Base-by-base conservation (phyloP, 1,284 basidiomycete species). In the Microbotryomycetes sp. region DNA sequence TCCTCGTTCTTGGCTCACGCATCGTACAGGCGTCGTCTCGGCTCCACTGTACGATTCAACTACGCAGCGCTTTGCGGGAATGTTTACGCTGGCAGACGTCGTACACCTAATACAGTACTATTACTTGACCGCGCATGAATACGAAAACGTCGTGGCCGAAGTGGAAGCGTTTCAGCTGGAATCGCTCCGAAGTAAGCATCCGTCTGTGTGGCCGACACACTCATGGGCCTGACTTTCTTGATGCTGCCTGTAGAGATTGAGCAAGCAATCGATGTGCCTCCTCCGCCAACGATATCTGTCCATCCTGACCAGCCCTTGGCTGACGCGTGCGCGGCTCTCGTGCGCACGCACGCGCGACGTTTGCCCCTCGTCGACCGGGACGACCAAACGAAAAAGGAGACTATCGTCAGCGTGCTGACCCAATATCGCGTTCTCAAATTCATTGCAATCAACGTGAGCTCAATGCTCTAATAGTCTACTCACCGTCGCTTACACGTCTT, bases 381-480 rank as follows among this genome's bases (percentile, higher is more conserved):
- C 73, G 83, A 90, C 4, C 89, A 93, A 75, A 97, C 94, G 6
- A 89, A 88, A 5, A 89, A 93, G 62, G 93, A 97, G 78, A 86
- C 97, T 21, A 92, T 99, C 67, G 85, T 98, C 50, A 92, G 89
- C 31, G 93, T 97, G 2, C 79, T 99, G 63, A 99, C 96, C 0
- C 96, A 98, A 76, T 99, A 99, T 73, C 85, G 96, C 29, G 86
- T 98, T 24, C 85, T 99, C 75, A 98, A 98, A 76, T 98, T 97
- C 74, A 96, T 99, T 65, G 87, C 96, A 45, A 94, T 96, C 76
- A 99, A 99, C 75, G 93, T 94, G 72, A 66, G 83, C 79, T n/a
- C 24, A 0, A 24, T n/a, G 11, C n/a, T 7, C 28, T 47, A 46
- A 3, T 30, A 35, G 35, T 41, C 18, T 41, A 18, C 35, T 41